Evolutionary conservation across 306 rosid species (phyloP).

Genomic region (Trifolium fragiferum): DNA sequence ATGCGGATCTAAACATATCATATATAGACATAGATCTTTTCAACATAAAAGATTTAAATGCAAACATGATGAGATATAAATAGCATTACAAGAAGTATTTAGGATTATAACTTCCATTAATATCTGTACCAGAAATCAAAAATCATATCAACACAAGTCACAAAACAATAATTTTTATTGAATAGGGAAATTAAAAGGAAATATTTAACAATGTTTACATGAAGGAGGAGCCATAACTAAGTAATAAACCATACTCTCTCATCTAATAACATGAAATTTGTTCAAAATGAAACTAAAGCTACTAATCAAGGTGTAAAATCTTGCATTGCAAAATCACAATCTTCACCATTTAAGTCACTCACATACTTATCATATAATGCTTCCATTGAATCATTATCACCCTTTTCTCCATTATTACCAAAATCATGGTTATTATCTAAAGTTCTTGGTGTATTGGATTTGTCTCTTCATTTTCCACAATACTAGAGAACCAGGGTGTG

Average conservation of each 20-base stretch:
- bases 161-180: too few species aligned
- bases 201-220: background rate
- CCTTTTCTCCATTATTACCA: background rate
- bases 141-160: too few species aligned
- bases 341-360: background rate
- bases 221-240: background rate
- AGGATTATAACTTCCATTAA: background rate
- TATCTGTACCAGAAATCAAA: background rate
- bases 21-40: background rate
- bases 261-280: background rate
- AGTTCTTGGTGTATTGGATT: background rate
- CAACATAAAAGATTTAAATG: background rate
- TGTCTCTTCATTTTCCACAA: constrained; percentile 32
- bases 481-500: constrained; percentile 65
- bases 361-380: background rate
- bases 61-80: background rate
- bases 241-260: background rate
- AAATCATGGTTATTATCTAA: background rate
- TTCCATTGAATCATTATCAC: background rate
- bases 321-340: background rate
- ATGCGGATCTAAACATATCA: background rate
- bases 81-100: background rate
- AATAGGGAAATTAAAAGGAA: background rate
- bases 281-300: background rate
- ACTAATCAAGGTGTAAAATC: background rate